Evolutionary conservation across 768 basidiomycete species (phyloP), one percentile per base, ranked within the genome.

Genomic region (Antrodiella citrinella): DNA sequence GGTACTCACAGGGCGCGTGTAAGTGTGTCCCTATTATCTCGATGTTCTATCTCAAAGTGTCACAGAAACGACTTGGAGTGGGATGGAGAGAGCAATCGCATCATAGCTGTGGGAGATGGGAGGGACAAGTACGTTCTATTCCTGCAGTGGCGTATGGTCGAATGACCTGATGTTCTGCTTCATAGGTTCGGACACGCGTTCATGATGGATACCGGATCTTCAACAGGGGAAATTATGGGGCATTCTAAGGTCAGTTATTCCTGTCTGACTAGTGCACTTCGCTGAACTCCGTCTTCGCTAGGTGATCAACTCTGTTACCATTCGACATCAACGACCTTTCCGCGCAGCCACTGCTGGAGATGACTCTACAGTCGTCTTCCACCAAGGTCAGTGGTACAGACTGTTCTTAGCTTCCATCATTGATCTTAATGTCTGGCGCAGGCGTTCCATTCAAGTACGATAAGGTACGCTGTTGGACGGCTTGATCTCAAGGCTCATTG

Each of bases 1-100:
- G 59, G 80, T 81, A 11, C 67, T 91, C 39, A 76, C 81, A 5
- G 90, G 88, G 2, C 75, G 74, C 48, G 75, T 92, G 89, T 91
- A 63, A 53, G 78, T 69, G 7, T 25, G 22, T 15, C 26, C 12
- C 23, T 21, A 39, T 20, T 9, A 4, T 18, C 26, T 9, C 19
- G 26, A 12, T 5, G 4, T 7, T 15, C 7, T 4, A 3, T 35
- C 20, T 10, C 30, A 39, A 22, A 22, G 20, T 21, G 18, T 18
- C 26, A 1, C 40, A 91, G 93, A 56, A 93, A 93, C 58, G 95
- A 97, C 67, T 77, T 98, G 19, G 86, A 85, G 10, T 98, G 95
- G 95, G 95, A 97, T 60, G 88, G 87, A 1, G 95, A 97, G 66
- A 91, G 87, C 62, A 95, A 96, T 65, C 78, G 95, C n/a, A 86